Base-by-base conservation (phyloP, 2,329 filamentous ascomycete species). In the Clarireedia homoeocarpa region DNA sequence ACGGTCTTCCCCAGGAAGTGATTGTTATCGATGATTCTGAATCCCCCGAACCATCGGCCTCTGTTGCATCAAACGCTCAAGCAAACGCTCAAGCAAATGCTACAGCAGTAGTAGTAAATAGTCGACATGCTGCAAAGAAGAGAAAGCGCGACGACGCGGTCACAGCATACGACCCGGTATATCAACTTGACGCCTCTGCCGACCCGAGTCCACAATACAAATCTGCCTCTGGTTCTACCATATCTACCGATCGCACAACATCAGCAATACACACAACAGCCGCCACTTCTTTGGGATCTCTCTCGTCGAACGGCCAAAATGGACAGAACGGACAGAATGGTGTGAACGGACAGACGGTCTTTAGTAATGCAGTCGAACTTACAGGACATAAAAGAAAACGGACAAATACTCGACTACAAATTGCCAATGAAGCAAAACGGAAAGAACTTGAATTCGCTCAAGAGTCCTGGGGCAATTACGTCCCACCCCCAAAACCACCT, bases 331-430 rank as follows among this genome's bases (percentile, higher is more conserved):
- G 4, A 12, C 30, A 34, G 30, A 34, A 34, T 34, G 30, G 30
- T 12, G 10, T 34, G 10, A 34, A 34, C 9, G 30, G 30, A 12
- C 30, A 34, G 30, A 9, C 30, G 10, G 30, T 12, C 30, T 34
- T 34, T 34, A 4, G 88, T 66, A 85, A 88, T 51, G 82, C 84
- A 63, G 84, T 86, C 60, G 80, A 85, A 51, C 75, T 76, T 34
- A 77, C 80, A 52, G 89, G 91, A 36, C 88, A 94, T 71, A 97
- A 97, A 75, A 82, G 91, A 66, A 96, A 96, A 74, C 83, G 94
- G 59, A 78, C 78, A 15, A 79, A 77, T 24, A 90, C 88, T 46
- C 83, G 89, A 59, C 88, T 91, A 63, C 88, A 91, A 62, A 79
- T 85, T 55, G 87, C 89, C 66, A 89, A 91, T 68, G 89, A 95